Conservation (phyloP, 2,329 filamentous ascomycete genomes). For the Rachicladosporium sp. region DNA sequence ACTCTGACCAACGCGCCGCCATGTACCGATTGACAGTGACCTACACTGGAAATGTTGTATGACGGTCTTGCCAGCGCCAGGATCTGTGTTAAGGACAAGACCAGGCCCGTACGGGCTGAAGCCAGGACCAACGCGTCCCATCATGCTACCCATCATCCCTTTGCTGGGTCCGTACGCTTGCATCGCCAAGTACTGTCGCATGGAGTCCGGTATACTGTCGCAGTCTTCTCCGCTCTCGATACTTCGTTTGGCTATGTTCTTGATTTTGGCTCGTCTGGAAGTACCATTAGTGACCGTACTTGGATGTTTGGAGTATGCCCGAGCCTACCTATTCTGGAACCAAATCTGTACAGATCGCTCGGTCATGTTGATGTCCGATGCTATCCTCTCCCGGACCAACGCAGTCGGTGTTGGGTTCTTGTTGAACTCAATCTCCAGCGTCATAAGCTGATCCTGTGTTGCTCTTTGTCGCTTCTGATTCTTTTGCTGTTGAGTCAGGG, state of each 20-base stretch:
- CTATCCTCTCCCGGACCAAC: conserved; percentile 79
- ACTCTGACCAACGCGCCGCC: conserved; percentile 93
- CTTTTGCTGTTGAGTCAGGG: conserved; percentile 95
- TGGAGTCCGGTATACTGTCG: conserved; percentile 85
- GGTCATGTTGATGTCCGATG: conserved; percentile 97
- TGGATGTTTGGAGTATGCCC: neutral
- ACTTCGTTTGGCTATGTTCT: conserved; percentile 96
- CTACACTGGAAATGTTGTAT: conserved; percentile 96
- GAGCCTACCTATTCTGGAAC: conserved; percentile 90
- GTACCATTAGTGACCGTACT: neutral
- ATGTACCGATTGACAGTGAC: conserved; percentile 84
- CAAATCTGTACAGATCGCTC: conserved; percentile 98
- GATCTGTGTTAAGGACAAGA: conserved; percentile 70
- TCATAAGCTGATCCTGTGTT: conserved; percentile 89
- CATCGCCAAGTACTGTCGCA: conserved; percentile 91
- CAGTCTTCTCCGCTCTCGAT: conserved; percentile 95
- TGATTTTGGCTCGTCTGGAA: conserved; percentile 87
- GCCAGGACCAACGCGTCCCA: conserved; percentile 38
- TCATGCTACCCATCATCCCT: conserved; percentile 63
- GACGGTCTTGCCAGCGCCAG: conserved; percentile 83
- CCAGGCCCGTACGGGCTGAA: conserved; percentile 55
- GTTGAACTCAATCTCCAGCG: conserved; percentile 92
- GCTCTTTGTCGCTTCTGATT: conserved; percentile 97
- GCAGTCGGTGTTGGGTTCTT: conserved; percentile 97
- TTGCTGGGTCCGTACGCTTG: conserved; percentile 83